Base-by-base conservation (phyloP, 768 basidiomycete genomes). In the Leccinum rimulosum region DNA sequence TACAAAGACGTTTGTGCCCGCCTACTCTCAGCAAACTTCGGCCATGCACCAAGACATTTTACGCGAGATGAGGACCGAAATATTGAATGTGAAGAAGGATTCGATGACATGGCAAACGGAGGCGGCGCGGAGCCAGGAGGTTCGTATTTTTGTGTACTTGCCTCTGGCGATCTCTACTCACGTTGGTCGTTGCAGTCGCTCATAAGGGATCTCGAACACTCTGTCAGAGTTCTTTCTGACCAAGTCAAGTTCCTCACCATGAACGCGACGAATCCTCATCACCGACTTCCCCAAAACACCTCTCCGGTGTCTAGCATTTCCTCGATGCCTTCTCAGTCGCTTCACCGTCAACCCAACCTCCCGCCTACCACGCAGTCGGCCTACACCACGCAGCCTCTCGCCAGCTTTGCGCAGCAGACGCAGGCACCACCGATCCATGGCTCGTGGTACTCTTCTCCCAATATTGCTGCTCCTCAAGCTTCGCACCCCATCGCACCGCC, bases 91-190 rank as follows among this genome's bases (percentile, higher is more conserved):
- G 64, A 91, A 92, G 74, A 84, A 87, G 51, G 93, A 95, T 68
- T 77, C 93, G 50, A 84, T 85, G 56, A 77, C 83, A 15, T 93
- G 91, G 89, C 92, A 95, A 70, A 86, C 79, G 48, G 91, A 93
- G 55, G 80, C 89, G 1, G 79, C 91, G 52, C 82, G 88, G 50
- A 83, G 79, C 36, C 90, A 94, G 67, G 92, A 95, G 81, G 91
- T 91, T 61, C 50, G n/a, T 49, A 25, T 10, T 27, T 52, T 25
- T 35, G 33, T 9, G 43, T 52, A 12, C 7, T 19, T 27, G 14
- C 47, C 36, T 6, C 15, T 64, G 47, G 19, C 19, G 43, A 64
- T 56, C 55, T 61, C 61, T 53, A 59, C 25, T 65, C 19, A 45
- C 19, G 43, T 10, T 45, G 11, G 43, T 45, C 19, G 14, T 48